Conservation (phyloP, 345 rosid genomes). For the Abelmoschus esculentus region DNA sequence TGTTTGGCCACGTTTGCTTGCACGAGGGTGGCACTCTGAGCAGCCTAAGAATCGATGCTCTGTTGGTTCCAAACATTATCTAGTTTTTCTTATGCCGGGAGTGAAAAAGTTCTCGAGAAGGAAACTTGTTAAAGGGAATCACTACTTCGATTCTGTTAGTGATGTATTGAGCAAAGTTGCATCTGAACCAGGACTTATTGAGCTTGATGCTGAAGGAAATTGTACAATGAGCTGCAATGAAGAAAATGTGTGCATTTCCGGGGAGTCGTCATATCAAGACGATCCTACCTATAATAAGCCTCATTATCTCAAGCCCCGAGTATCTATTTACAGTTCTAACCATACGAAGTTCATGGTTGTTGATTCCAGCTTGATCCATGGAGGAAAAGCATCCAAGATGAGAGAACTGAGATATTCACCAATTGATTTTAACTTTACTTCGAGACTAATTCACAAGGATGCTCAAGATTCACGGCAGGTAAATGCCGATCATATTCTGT, state of each 20-base stretch:
- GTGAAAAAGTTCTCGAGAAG: slow-evolving; percentile 58
- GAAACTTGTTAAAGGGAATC: slow-evolving; percentile 55
- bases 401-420: slow-evolving; percentile 38
- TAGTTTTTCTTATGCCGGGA: slow-evolving; percentile 67
- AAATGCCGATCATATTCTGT: slow-evolving; percentile 19
- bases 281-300: slow-evolving; percentile 27
- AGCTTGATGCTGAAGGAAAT: slow-evolving; percentile 44
- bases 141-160: slow-evolving; percentile 65
- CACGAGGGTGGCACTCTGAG: slow-evolving; percentile 78
- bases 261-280: slow-evolving; percentile 35
- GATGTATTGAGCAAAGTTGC: slow-evolving; percentile 63
- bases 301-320: slow-evolving; percentile 56
- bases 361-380: slow-evolving; percentile 46
- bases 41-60: slow-evolving; percentile 43
- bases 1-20: slow-evolving; percentile 77
- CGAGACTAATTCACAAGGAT: slow-evolving; percentile 20
- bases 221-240: slow-evolving; percentile 19
- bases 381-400: slow-evolving; percentile 38
- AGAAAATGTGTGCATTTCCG: slow-evolving; percentile 23
- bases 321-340: slow-evolving; percentile 28
- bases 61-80: slow-evolving; percentile 30
- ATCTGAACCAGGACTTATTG: slow-evolving; percentile 57
- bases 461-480: slow-evolving; percentile 18
- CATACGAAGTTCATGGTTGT: slow-evolving; percentile 49
- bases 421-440: slow-evolving; percentile 21